A percentile compares a stretch with the other conserved stretches of the same genome.
phyloP scores from a whole-genome alignment of 352 stramenopile genomes.

The Phytophthora quininea region DNA sequence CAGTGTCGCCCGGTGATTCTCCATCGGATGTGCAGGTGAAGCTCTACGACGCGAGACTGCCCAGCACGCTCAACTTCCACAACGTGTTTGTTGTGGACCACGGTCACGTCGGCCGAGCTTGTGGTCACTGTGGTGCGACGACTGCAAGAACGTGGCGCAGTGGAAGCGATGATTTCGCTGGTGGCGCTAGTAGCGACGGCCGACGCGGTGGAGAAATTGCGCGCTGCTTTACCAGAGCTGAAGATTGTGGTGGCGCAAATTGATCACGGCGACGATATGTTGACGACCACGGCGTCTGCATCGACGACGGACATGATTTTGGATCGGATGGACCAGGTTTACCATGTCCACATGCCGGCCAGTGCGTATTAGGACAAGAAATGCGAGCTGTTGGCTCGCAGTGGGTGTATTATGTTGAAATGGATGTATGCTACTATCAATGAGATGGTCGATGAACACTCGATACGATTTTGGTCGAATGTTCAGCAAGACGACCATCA shows the following conservation, averaged over 20 bases:
- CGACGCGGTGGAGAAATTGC: conserved; percentile 44
- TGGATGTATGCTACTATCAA: conserved; percentile 13
- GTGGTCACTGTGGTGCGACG: conserved; percentile 39
- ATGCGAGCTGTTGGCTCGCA: neutral
- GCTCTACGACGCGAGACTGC: conserved; percentile 21
- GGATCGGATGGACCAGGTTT: conserved; percentile 36
- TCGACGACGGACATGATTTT: conserved; percentile 38
- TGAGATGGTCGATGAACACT: neutral
- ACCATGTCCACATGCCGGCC: conserved; percentile 16
- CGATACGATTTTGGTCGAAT: too few relatives aligned
- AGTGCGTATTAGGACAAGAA: conserved; percentile 17
- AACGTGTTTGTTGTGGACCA: conserved; percentile 61
- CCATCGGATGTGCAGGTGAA: conserved; percentile 22
- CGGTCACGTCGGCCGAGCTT: conserved; percentile 31
- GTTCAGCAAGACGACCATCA: too few relatives aligned
- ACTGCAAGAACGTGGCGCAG: conserved; percentile 43
- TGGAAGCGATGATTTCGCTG: conserved; percentile 50
- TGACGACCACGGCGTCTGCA: neutral
- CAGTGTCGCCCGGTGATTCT: conserved; percentile 12
- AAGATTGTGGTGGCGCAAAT: conserved; percentile 46
- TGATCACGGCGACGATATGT: conserved; percentile 25
- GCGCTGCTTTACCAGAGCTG: conserved; percentile 34
- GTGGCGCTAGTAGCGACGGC: conserved; percentile 46
- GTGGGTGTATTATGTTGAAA: conserved; percentile 12
- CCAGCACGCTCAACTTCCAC: conserved; percentile 42